Conservation (phyloP, 768 basidiomycete genomes). For the Psilocybe cubensis region DNA sequence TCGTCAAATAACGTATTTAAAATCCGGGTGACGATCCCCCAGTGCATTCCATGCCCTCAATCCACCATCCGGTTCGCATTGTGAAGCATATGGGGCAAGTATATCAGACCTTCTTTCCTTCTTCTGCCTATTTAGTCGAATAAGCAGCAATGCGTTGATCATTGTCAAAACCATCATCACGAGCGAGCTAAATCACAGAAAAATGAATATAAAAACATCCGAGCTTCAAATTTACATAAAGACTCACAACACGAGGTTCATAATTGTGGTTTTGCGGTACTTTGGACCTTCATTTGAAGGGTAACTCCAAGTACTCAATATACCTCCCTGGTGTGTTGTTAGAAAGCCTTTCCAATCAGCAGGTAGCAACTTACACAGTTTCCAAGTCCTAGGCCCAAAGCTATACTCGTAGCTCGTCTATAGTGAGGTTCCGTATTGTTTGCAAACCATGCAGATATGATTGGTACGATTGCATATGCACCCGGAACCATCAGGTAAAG, state of each 20-base stretch:
- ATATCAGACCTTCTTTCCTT: slow-evolving; percentile 22
- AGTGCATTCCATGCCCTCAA: slow-evolving; percentile 36
- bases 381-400: slow-evolving; percentile 35
- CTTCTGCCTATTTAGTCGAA: neutral
- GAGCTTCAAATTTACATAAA: neutral
- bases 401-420: slow-evolving; percentile 39
- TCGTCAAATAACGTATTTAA: slow-evolving; percentile 24
- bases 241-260: slow-evolving; percentile 38
- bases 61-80: slow-evolving; percentile 29
- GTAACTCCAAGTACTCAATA: slow-evolving; percentile 42
- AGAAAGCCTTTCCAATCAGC: neutral
- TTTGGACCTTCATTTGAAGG: slow-evolving; percentile 41
- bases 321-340: slow-evolving; percentile 33
- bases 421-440: slow-evolving; percentile 43
- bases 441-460: slow-evolving; percentile 37
- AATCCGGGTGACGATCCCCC: slow-evolving; percentile 43
- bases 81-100: slow-evolving; percentile 29
- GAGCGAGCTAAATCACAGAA: neutral
- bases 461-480: slow-evolving; percentile 32
- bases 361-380: slow-evolving; percentile 31
- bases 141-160: slow-evolving; percentile 22
- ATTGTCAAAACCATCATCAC: neutral
- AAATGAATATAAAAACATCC: neutral
- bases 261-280: slow-evolving; percentile 39
- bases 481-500: slow-evolving; percentile 40